Base-by-base conservation (phyloP, 495 filamentous ascomycete genomes). In the Acidomyces sp. region DNA sequence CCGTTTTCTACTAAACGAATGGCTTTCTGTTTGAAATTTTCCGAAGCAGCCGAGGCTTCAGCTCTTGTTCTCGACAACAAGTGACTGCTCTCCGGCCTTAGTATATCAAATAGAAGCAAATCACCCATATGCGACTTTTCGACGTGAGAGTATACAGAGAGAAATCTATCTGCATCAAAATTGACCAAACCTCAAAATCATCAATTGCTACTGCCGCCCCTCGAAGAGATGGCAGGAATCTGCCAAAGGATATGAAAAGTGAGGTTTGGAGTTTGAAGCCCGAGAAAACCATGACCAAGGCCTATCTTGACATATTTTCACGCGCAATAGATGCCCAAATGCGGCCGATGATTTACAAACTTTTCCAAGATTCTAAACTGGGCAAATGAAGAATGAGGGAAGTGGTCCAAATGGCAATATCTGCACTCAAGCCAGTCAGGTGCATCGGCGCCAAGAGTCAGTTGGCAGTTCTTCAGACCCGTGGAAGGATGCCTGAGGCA, bases 231-330 rank as follows among this genome's bases (percentile, higher is more conserved):
- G 31, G 31, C 9, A 16, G 13, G 13, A 9, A 34, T 16, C 12
- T 6, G 6, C 31, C n/a, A n/a, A n/a, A n/a, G n/a, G n/a, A n/a
- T n/a, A n/a, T 34, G 12, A 16, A 9, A 6, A 34, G 13, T 6
- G 16, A 6, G 20, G 31, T 34, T 6, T 34, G 31, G 31, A 96
- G 55, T 81, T 88, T 51, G 90, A 95, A 56, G 71, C 94, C 39
- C 75, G 78, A 52, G 90, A 96, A 55, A 88, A 96, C 54, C 74
- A 75, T 29, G 72, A 84, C 36, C 90, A 97, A 57, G 71, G 74
- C 47, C 74, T 88, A 27, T 74, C 7, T 34, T 6, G 6, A 16
- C 9, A 6, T 15, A 18, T 34, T 12, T 18, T 18, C 13, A 18
- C 7, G 20, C 7, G 6, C 6, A 6, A 18, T 34, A 6, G 31